Evolutionary conservation across 768 basidiomycete species (phyloP).

Genomic region (Boletus rex-veris): DNA sequence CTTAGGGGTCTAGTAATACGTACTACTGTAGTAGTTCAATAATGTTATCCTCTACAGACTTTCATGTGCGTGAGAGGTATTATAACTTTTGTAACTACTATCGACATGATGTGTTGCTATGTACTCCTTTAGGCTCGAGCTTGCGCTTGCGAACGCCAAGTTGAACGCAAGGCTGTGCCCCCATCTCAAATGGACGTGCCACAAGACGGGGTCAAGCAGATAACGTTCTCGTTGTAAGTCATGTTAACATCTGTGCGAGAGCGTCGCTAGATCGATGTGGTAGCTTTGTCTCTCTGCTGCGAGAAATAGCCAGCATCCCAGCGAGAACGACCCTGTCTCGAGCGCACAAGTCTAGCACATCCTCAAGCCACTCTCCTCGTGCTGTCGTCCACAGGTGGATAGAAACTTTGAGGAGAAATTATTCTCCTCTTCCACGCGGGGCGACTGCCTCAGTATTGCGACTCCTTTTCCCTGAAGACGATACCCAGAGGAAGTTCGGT

Average conservation of each 20-base stretch:
- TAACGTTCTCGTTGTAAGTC: slow-evolving; percentile 47
- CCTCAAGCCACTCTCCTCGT: slow-evolving; percentile 34
- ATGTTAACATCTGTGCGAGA: background rate
- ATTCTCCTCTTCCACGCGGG: slow-evolving; percentile 46
- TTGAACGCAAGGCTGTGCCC: too few species aligned
- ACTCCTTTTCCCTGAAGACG: slow-evolving; percentile 84
- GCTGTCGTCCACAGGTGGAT: slow-evolving; percentile 46
- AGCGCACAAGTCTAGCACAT: background rate
- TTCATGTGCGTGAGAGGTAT: too few species aligned
- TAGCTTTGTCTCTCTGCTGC: slow-evolving; percentile 51
- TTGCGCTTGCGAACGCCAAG: too few species aligned
- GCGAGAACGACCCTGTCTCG: slow-evolving; percentile 19
- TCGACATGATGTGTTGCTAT: too few species aligned
- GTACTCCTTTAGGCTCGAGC: too few species aligned
- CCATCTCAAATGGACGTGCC: slow-evolving; percentile 9
- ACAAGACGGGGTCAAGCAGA: slow-evolving; percentile 10
- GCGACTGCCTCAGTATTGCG: slow-evolving; percentile 63
- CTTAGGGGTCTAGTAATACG: too few species aligned
- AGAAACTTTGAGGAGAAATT: slow-evolving; percentile 37
- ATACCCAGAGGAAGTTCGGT: slow-evolving; percentile 63
- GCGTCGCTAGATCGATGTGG: background rate
- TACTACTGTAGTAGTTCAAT: too few species aligned
- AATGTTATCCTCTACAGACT: too few species aligned
- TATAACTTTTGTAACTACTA: too few species aligned
- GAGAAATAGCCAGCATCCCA: slow-evolving; percentile 38